Evolutionary conservation across 495 filamentous ascomycete genomes (phyloP), one percentile per base, ranked within the genome.

Genomic region (Trichoderma parareesei): DNA sequence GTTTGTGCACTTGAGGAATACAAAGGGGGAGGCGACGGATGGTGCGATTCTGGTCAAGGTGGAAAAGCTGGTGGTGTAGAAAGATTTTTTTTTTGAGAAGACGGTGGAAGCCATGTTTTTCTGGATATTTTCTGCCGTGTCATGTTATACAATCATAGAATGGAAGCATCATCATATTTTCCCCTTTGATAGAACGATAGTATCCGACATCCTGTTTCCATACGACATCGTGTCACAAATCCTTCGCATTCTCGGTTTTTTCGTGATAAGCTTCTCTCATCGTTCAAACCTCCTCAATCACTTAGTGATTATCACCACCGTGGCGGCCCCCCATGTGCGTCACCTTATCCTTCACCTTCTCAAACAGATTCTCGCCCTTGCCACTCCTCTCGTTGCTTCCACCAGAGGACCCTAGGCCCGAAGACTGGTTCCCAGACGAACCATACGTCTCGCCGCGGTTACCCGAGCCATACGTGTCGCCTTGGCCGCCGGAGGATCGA

Each of bases 41-140:
- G 90, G 88, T 9, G 76, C 87, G 40, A 66, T 97, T 53, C 72
- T 97, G 65, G 84, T 97, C 1, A 83, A 82, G 71, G 80, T 94
- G 43, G 75, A 74, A 9, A 91, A 88, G 77, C 79, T 67, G 61
- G 64, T 86, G 64, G 68, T 67, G 55, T 81, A 71, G 69, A 67
- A 27, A 40, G n/a, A 5, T 14, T 7, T n/a, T n/a, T n/a, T n/a
- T n/a, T n/a, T 18, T 10, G 53, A 37, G 4, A 35, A 55, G 14
- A 57, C 33, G 16, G 20, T 37, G 1, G 11, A 38, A 2, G 11
- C 9, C 11, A 13, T 55, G 7, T 55, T 20, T 5, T 46, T 46
- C 4, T 46, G 9, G 6, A 5, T 27, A 7, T 20, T 3, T 49
- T 49, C 16, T 20, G 0, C 20, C 27, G 27, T 27, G 1, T 27